A percentile compares a stretch with the other conserved stretches of the same genome.
Evolutionary conservation across 805 yeast genomes (phyloP).

Genomic region (Tetrapisispora nanseiensis): DNA sequence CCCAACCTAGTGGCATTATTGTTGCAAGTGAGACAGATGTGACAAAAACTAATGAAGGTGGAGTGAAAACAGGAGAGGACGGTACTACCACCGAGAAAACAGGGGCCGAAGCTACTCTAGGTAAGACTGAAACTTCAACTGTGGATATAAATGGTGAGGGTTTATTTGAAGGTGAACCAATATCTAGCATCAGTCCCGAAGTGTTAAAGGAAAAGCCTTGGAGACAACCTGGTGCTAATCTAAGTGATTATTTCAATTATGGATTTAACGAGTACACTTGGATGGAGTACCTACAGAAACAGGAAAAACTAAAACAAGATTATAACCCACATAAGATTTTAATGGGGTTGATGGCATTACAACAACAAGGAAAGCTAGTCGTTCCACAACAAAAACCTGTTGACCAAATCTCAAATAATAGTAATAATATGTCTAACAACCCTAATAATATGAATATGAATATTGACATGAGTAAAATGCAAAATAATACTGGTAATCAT

Average conservation of each 20-base stretch:
- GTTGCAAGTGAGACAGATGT: constrained; percentile 13
- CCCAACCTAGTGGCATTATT: constrained; percentile 7
- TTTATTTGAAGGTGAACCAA: constrained; percentile 63
- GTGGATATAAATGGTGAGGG: constrained; percentile 29
- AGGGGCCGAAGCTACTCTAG: constrained; percentile 7
- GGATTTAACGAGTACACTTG: constrained; percentile 96
- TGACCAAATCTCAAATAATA: constrained; percentile 9
- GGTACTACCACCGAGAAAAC: constrained; percentile 1
- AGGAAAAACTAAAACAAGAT: constrained; percentile 69
- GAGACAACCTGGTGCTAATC: constrained; percentile 95
- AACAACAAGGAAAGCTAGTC: constrained; percentile 32
- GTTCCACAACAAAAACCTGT: constrained; percentile 28
- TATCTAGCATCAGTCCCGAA: constrained; percentile 71
- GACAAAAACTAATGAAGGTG: constrained; percentile 1
- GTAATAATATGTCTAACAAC: constrained; percentile 9
- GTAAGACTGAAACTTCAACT: constrained; percentile 18
- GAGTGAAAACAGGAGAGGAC: background rate
- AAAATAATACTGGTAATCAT: background rate
- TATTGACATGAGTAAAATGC: constrained; percentile 4
- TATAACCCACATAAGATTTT: constrained; percentile 75
- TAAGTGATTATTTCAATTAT: constrained; percentile 88
- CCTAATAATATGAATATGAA: constrained; percentile 2
- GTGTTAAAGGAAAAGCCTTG: constrained; percentile 91
- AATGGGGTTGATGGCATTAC: constrained; percentile 36
- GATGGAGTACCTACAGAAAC: constrained; percentile 85